Evolutionary conservation across 306 rosid genomes (phyloP), one percentile per base, ranked within the genome.

Genomic region (Gastrolobium bilobum): DNA sequence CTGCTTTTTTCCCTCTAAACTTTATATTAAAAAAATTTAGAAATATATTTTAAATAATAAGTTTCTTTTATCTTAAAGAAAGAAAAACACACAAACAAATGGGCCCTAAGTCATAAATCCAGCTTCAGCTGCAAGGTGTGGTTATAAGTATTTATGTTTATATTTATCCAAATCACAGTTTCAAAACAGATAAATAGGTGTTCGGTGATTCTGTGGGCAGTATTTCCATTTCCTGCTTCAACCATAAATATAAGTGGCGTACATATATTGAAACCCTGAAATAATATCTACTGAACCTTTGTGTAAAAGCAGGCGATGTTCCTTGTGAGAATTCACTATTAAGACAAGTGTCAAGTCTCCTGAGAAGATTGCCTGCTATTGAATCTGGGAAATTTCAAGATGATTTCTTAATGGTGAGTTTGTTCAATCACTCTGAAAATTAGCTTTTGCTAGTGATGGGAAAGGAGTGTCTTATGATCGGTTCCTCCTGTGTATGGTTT

Each of bases 341-440:
- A 70, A 87, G 99, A 86, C 99, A 95, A 84, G 98, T 93, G 47
- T 91, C 98, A 10, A 90, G 98, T 88, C 95, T 95, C 74, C 83
- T 95, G 64, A 87, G 98, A 90, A 90, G 96, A 87, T 84, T 93
- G 81, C 99, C 96, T 48, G 97, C 95, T 38, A 87, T 90, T 84
- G 98, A 95, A 86, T 95, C 98, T 1, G 93, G 72, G 65, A 95
- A 93, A 76, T 93, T 95, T 84, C 94, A 86, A 84, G 98, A 93
- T 75, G 97, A 93, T 86, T 93, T 95, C 88, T 89, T 95, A 87
- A 95, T 89, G 96, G 99, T 95, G 62, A 88, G 97, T 78, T 64
- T 71, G 26, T 76, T 75, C 59, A 20, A 20, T 20, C 34, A 61
- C 63, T 76, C 37, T 83, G 33, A 51, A 46, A 56, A 46, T 44